Evolutionary conservation across 441 rosid species (phyloP), one percentile per base, ranked within the genome.

Genomic region (Francoa sonchifolia): DNA sequence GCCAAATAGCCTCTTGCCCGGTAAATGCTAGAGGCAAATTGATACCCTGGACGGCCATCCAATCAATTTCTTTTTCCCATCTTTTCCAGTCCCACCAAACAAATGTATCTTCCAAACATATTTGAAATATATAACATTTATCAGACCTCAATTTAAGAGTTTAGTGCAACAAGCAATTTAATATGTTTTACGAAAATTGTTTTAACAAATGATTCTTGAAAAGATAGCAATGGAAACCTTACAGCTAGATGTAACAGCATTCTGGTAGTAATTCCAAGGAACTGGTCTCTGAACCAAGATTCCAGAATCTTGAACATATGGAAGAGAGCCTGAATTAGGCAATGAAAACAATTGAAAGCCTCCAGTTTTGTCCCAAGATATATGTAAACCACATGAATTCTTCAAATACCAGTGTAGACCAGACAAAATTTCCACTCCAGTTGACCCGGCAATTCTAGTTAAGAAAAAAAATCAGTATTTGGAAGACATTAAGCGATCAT

Each of bases 41-140:
- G 69, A 80, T 61, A 19, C 90, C 85, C 40, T 74, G 85, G 56
- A 80, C 68, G 58, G 85, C 85, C 90, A 80, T 76, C 90, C 90
- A 74, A 50, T 76, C 85, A 46, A 74, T 74, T 68, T 80, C 82
- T 26, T 70, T 68, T 64, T 74, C 85, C 85, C 85, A 76, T 64
- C 90, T 74, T 67, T 52, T 56, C 80, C 85, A 76, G 58, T 72
- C 78, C 85, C 90, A 74, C 85, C 85, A 76, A 42, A 82, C 76
- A 63, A 72, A 76, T 48, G 90, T 57, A 65, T 80, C 85, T 80
- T 53, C 54, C 34, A 47, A 42, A 31, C 29, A 14, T 16, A 48
- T 40, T 0, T 33, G 20, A 17, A 36, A 6, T 16, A 44, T 45
- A 33, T 17, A 48, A 10, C 13, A 32, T 32, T 47, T 14, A 22